Base-by-base conservation (phyloP, 495 filamentous ascomycete species). In the Xylaria venustula region DNA sequence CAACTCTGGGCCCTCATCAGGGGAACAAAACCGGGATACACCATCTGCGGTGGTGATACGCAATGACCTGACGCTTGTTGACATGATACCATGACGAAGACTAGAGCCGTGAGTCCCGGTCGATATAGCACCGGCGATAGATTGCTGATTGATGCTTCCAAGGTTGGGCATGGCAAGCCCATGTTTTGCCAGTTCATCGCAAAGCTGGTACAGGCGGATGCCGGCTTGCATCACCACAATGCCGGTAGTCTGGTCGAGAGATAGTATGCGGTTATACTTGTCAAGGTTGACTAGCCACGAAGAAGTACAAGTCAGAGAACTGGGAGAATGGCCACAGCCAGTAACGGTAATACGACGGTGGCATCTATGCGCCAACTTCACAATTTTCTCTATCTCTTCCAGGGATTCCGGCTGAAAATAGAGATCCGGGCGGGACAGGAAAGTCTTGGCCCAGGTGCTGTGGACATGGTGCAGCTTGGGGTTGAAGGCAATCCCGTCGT, bases 401-500 rank as follows among this genome's bases (percentile, higher is more conserved):
- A 90, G 77, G 0, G 87, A 85, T 60, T 90, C 79, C 1, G 94
- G 94, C 57, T 87, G 89, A 64, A 98, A 83, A 74, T 91, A 97
- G 59, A 97, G 85, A 75, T 97, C 92, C 0, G 94, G 94, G 19
- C 85, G 83, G 44, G 87, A 91, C 69, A 87, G 87, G 77, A 92
- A 94, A 40, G 94, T 98, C 70, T 87, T 88, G 25, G 95, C 94
- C 94, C 94, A 98, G n/a, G 95, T 98, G 67, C 89, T 87, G 79
- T 98, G 94, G 36, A 83, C 75, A 74, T 97, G 85, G 30, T 82
- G 75, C 57, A 77, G 73, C 49, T 81, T 79, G 3, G 90, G 88
- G 73, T 87, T 90, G 79, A 97, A 97, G 26, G 91, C 88, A 25
- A 92, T 61, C 51, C 59, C 71, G 62, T 78, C 74, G 32, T 60